These are phyloP conservation scores for Phaeophleospora eucalypticola DNA, from an alignment of 2,329 filamentous ascomycete genomes.

Conservation along the genomic window DNA sequence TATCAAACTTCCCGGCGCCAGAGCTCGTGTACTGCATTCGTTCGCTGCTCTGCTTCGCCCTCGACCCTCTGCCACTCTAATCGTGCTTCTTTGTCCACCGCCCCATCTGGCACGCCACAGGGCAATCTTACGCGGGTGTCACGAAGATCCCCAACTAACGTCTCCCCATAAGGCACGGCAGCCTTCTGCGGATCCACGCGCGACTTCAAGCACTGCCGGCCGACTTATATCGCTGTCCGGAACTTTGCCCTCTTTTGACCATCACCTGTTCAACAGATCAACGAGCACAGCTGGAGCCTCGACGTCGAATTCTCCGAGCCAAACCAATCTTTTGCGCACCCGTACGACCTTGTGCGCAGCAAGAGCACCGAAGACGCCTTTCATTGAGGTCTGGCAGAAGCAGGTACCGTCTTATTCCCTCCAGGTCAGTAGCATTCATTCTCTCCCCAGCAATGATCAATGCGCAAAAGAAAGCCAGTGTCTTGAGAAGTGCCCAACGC, in stretches of 20 bases:
- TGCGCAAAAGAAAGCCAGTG: neutral
- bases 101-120: slow-evolving; percentile 19
- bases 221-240: slow-evolving; percentile 21
- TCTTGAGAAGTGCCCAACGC: neutral
- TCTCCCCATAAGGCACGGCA: slow-evolving; percentile 16
- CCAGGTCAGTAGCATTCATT: neutral
- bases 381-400: neutral
- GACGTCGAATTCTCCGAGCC: slow-evolving; percentile 4
- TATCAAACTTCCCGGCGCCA: slow-evolving; percentile 14
- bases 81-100: slow-evolving; percentile 24
- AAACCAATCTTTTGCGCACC: slow-evolving; percentile 11
- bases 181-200: slow-evolving; percentile 13
- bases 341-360: slow-evolving; percentile 11
- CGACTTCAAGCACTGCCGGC: slow-evolving; percentile 12
- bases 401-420: neutral
- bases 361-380: neutral
- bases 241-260: slow-evolving; percentile 17
- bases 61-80: slow-evolving; percentile 17
- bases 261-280: slow-evolving; percentile 12
- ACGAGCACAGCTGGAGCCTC: slow-evolving; percentile 13
- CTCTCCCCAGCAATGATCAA: neutral
- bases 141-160: slow-evolving; percentile 19
- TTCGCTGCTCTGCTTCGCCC: slow-evolving; percentile 16
- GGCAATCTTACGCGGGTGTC: slow-evolving; percentile 22
- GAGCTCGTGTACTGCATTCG: no score